These are phyloP conservation scores for Phlyctochytrium bullatum DNA, from an alignment of 192 early-diverging fungal genomes.

Conservation along the genomic window DNA sequence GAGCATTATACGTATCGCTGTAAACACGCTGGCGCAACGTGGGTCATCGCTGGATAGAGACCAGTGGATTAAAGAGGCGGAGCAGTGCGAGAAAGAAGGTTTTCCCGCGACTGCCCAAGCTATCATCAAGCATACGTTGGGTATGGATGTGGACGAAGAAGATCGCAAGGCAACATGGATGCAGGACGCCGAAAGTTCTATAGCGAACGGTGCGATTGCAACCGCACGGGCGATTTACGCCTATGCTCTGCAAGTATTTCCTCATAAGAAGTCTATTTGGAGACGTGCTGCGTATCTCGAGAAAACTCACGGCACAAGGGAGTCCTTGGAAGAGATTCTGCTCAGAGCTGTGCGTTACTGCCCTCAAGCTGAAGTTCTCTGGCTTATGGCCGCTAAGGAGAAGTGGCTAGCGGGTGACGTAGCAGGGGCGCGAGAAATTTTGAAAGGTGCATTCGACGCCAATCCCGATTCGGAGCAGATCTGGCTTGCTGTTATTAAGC, in stretches of 20 bases:
- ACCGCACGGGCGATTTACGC: slow-evolving; percentile 89
- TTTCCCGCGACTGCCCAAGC: slow-evolving; percentile 76
- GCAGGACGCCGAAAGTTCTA: slow-evolving; percentile 82
- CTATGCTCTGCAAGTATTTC: slow-evolving; percentile 72
- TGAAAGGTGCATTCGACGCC: slow-evolving; percentile 84
- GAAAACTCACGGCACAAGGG: slow-evolving; percentile 73
- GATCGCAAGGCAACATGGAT: slow-evolving; percentile 81
- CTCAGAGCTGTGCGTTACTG: slow-evolving; percentile 83
- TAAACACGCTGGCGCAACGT: slow-evolving; percentile 59
- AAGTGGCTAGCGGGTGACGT: slow-evolving; percentile 86
- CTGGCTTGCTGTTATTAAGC: slow-evolving; percentile 92
- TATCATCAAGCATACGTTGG: slow-evolving; percentile 77
- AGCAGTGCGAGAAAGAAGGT: slow-evolving; percentile 75
- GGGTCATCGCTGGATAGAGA: slow-evolving; percentile 75
- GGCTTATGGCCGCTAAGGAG: slow-evolving; percentile 97
- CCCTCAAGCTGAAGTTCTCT: slow-evolving; percentile 88
- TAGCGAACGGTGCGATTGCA: slow-evolving; percentile 56
- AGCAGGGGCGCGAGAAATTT: slow-evolving; percentile 74
- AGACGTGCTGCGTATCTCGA: slow-evolving; percentile 81
- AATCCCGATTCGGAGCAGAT: slow-evolving; percentile 92
- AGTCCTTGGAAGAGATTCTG: slow-evolving; percentile 73
- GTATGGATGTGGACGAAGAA: slow-evolving; percentile 72
- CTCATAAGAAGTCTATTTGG: slow-evolving; percentile 82
- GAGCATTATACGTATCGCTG: slow-evolving; percentile 67
- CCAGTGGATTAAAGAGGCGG: slow-evolving; percentile 87